Percentiles rank a stretch among this genome's conserved stretches.
Conservation (phyloP, 176 grass and related monocot species). For the Lolium multiflorum region DNA sequence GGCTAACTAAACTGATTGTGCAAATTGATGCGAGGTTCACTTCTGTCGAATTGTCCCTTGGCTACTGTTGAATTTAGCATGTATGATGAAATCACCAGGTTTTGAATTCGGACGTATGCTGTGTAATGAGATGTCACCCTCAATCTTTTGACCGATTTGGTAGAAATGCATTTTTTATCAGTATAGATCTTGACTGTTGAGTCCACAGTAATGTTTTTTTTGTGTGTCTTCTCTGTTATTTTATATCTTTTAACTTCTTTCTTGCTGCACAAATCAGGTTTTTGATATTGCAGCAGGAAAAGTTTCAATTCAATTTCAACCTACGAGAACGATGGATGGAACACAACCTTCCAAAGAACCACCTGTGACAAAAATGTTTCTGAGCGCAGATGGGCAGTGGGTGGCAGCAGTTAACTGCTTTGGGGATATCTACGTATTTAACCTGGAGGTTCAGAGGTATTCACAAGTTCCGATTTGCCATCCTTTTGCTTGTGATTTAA, state of each 20-base stretch:
- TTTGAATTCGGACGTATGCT: slow-evolving; percentile 13
- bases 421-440: slow-evolving; percentile 95
- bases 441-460: slow-evolving; percentile 87
- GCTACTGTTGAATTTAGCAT: neutral
- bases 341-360: slow-evolving; percentile 62
- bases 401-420: slow-evolving; percentile 78
- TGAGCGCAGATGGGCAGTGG: slow-evolving; percentile 90
- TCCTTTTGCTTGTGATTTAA: slow-evolving; percentile 11
- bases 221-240: slow-evolving; percentile 11
- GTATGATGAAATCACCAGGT: neutral
- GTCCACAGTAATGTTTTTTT: neutral
- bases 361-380: slow-evolving; percentile 91
- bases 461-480: neutral
- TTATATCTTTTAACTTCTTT: slow-evolving; percentile 12
- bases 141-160: neutral
- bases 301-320: slow-evolving; percentile 67
- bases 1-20: neutral
- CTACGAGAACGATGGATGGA: slow-evolving; percentile 56
- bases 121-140: neutral
- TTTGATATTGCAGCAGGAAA: slow-evolving; percentile 58
- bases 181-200: neutral
- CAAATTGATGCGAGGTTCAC: neutral
- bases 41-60: neutral
- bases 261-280: slow-evolving; percentile 57
- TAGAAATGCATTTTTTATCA: neutral